Evolutionary conservation across 2,329 filamentous ascomycete species (phyloP), one percentile per base, ranked within the genome.

Genomic region (Raffaelea ambrosiae): DNA sequence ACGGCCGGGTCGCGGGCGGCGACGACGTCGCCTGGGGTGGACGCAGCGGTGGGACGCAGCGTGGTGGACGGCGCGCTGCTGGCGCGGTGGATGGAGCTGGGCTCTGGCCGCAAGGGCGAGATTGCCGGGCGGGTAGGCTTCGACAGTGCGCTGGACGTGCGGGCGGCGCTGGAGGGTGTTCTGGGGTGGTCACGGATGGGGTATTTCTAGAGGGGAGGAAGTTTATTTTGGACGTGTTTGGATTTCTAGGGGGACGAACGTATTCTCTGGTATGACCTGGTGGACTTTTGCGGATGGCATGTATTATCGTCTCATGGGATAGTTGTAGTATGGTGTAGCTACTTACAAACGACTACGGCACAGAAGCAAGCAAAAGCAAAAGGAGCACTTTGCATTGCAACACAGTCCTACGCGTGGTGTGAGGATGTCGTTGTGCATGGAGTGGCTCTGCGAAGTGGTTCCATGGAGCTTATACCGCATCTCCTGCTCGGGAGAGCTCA

Each of bases 41-140:
- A 82, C 44, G 73, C 72, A 48, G 77, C 68, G 55, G 77, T 74
- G 0, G 78, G 77, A 1, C 71, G 86, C 18, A 81, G 78, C 2
- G 76, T 94, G 45, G 75, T 96, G 4, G 90, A 96, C 61, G 89
- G 88, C 0, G 76, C 74, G n/a, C 59, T 95, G 38, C 63, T 95
- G 52, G 73, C 77, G 50, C 68, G 88, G 49, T 93, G 88, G 80
- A 74, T 78, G 38, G 88, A 93, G 66, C 63, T 95, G 53, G 77
- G 85, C 5, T 83, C 81, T 40, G 81, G 83, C 44, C 79, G 84
- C 54, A 71, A 83, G 55, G 74, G 72, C 7, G 89, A 95, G 65
- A 80, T 91, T 41, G 77, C 88, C 1, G 77, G 80, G 1, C 77
- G 88, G 54, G 84, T 86, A 3, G 90, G 88, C 1, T 80, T 77